These are phyloP conservation scores for Grosmannia serpens DNA, from an alignment of 2,329 filamentous ascomycete genomes.

Conservation along the genomic window DNA sequence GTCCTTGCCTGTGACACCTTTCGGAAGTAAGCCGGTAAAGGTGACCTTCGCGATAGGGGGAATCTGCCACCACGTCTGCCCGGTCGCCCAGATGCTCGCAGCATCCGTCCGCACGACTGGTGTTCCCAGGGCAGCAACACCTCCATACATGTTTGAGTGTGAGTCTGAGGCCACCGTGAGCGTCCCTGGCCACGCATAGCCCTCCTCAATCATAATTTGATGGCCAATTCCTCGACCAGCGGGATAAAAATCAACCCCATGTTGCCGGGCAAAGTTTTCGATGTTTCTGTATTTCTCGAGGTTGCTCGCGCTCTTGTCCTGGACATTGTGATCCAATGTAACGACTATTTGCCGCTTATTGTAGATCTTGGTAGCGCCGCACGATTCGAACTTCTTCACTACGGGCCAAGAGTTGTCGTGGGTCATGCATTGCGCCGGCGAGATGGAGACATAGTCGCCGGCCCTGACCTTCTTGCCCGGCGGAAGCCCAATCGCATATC, in stretches of 20 bases:
- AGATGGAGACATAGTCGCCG: constrained; percentile 75
- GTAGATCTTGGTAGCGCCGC: constrained; percentile 64
- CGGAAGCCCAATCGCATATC: constrained; percentile 64
- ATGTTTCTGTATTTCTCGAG: constrained; percentile 75
- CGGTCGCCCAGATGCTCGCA: constrained; percentile 74
- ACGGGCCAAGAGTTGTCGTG: constrained; percentile 47
- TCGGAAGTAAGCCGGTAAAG: constrained; percentile 61
- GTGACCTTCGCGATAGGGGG: constrained; percentile 65
- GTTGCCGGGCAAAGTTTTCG: constrained; percentile 66
- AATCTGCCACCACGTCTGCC: constrained; percentile 70
- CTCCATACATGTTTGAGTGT: constrained; percentile 64
- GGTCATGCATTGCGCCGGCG: constrained; percentile 66
- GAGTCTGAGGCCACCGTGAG: constrained; percentile 67
- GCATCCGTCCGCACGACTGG: constrained; percentile 81
- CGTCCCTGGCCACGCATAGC: constrained; percentile 69
- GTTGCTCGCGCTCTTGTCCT: constrained; percentile 69
- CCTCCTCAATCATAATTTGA: constrained; percentile 84
- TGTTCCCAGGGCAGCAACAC: constrained; percentile 64
- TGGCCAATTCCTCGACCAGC: constrained; percentile 43
- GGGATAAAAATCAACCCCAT: constrained; percentile 67
- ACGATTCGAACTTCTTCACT: constrained; percentile 64
- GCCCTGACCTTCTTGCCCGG: constrained; percentile 62
- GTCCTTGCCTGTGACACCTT: constrained; percentile 83
- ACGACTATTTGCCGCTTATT: constrained; percentile 66
- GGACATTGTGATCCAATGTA: constrained; percentile 79